phyloP scores from a whole-genome alignment of 139 green algal species.

The Penium margaritaceum region DNA sequence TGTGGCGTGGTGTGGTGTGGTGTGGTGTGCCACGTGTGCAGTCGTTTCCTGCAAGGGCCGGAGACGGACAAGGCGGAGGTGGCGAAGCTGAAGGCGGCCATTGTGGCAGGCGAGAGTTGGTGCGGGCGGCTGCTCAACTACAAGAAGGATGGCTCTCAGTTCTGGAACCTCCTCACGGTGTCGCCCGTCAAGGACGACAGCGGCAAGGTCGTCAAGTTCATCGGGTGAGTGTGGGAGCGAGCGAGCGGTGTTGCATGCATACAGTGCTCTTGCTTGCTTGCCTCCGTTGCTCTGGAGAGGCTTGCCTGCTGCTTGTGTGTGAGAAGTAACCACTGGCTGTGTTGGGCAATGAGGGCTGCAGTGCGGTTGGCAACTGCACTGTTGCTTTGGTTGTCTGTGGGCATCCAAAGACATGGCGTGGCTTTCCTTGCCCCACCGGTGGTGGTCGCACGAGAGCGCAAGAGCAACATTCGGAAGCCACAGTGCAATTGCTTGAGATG shows the following conservation, averaged over 20 bases:
- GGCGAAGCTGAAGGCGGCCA: slow-evolving; percentile 64
- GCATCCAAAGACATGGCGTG: too few species aligned
- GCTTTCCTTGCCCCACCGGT: too few species aligned
- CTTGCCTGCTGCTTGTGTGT: too few species aligned
- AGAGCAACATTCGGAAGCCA: too few species aligned
- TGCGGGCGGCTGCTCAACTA: slow-evolving; percentile 91
- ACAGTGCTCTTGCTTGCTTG: background rate
- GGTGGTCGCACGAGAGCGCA: too few species aligned
- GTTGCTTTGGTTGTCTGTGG: too few species aligned
- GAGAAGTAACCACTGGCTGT: too few species aligned
- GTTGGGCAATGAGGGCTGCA: too few species aligned
- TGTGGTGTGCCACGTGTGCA: slow-evolving; percentile 21
- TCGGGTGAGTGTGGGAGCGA: slow-evolving; percentile 29
- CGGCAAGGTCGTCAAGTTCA: slow-evolving; percentile 32
- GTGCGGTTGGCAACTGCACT: too few species aligned
- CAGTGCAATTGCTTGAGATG: too few species aligned
- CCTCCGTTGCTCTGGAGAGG: background rate
- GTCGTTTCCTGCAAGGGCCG: slow-evolving; percentile 91
- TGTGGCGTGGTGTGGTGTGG: too few species aligned
- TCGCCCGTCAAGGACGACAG: slow-evolving; percentile 37
- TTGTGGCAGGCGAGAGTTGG: slow-evolving; percentile 62
- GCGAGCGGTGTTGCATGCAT: background rate
- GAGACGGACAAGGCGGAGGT: slow-evolving; percentile 84
- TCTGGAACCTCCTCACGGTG: slow-evolving; percentile 75
- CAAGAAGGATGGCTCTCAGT: slow-evolving; percentile 62